Evolutionary conservation across 257 asterid genomes (phyloP), one percentile per base, ranked within the genome.

Genomic region (Paraleonurus japonicus): DNA sequence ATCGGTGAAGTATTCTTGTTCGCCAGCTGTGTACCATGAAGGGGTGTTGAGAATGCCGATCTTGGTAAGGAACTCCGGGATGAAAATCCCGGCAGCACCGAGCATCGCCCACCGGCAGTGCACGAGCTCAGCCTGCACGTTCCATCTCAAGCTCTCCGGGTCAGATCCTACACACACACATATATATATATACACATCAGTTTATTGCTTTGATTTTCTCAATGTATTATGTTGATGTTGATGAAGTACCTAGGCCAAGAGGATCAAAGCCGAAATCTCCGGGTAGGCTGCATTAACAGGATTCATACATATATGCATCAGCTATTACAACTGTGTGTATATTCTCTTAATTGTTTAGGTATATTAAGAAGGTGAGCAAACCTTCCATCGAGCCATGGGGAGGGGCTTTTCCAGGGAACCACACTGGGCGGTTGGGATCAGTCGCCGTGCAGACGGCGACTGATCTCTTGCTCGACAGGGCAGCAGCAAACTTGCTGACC

Each of bases 381-480:
- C 98, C 96, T 92, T 85, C 99, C 99, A 57, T 95, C 98, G 16
- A 95, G 98, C 99, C 99, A 92, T 24, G 90, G 83, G 99, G 99
- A 66, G 99, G 96, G 77, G 89, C 83, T 85, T 96, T 95, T 23
- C 99, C 99, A 0, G 99, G 99, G 87, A 95, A 95, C 99, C 99
- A 95, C 32, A 95, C 58, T n/a, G 99, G 99, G 50, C 98, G 83
- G 22, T 92, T 75, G 0, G 96, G 98, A 6, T 95, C 99, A 9
- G 98, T 88, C 10, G 89, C 96, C 13, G 79, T 84, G 19, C 92
- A 78, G 15, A 86, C 82, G 1, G 92, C 71, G 2, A 76, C 77
- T 0, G 91, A 82, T 75, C 95, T 71, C 1, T 69, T n/a, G 58
- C 73, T 75, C 5, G 83, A 76, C 7, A 95, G 84, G 27, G 89